Percentiles rank a stretch among this genome's conserved stretches.
These are phyloP conservation scores for Nymphaea colorata DNA, from an alignment of 164 flowering plant species.

Conservation along the genomic window DNA sequence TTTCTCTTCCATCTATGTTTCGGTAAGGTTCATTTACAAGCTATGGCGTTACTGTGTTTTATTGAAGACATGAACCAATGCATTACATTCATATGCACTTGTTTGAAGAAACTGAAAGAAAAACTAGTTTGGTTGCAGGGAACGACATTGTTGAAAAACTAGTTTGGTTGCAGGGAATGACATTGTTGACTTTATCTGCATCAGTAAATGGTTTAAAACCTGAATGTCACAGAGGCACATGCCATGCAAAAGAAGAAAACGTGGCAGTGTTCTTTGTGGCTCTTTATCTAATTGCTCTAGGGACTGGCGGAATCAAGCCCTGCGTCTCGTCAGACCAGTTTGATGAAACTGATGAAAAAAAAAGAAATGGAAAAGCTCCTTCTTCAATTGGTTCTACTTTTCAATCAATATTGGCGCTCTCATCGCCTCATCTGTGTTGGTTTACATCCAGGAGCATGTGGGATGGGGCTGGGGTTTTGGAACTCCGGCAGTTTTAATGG, in stretches of 20 bases:
- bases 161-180: conserved; percentile 25
- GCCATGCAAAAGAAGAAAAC: conserved; percentile 9
- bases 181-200: conserved; percentile 22
- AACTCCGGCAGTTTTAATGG: conserved; percentile 33
- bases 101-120: no score
- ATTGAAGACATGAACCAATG: no score
- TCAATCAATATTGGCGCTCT: conserved; percentile 37
- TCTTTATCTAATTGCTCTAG: conserved; percentile 22
- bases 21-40: conserved; percentile 10
- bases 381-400: no score
- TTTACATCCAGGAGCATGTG: conserved; percentile 30
- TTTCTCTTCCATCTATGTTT: conserved; percentile 25
- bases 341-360: no score
- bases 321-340: no score
- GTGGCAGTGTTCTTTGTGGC: conserved; percentile 11
- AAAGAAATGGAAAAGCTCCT: no score
- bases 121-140: conserved; percentile 22
- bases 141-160: conserved; percentile 25
- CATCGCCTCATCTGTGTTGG: conserved; percentile 29
- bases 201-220: conserved; percentile 20
- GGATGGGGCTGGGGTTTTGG: conserved; percentile 42
- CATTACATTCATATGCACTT: no score
- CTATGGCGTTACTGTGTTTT: neutral
- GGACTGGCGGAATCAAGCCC: no score
- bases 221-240: conserved; percentile 12